Evolutionary conservation across 208 protist genomes (phyloP).

Genomic region (Histomonas meleagridis): DNA sequence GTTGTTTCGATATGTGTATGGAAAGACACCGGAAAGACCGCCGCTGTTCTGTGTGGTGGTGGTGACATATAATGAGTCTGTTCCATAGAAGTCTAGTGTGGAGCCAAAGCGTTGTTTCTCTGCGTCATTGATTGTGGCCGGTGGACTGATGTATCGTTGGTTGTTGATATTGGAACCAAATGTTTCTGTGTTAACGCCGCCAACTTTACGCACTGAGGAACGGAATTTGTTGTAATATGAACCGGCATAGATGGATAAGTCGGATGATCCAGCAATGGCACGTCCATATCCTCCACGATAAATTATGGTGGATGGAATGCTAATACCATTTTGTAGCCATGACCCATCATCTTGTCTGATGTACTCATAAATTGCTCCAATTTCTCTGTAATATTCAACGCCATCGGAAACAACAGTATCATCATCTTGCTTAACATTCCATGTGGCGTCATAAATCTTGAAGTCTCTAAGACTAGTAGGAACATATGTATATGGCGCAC

Average conservation of each 20-base stretch:
- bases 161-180: not conserved
- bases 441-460: too few species aligned
- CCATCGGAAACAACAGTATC: not conserved
- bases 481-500: not conserved
- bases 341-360: not conserved
- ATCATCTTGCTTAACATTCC: not conserved
- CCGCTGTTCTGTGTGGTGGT: not conserved
- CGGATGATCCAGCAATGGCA: not conserved
- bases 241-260: not conserved
- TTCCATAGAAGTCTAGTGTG: not conserved
- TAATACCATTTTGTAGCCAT: not conserved
- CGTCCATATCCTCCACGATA: not conserved
- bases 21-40: not conserved
- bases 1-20: not conserved
- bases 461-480: not conserved
- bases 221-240: not conserved
- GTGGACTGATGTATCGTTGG: not conserved
- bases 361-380: not conserved
- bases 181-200: too few species aligned
- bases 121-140: not conserved
- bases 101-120: not conserved
- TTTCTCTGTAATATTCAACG: not conserved
- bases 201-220: not conserved
- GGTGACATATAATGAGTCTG: not conserved
- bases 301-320: not conserved